Evolutionary conservation across 2,329 filamentous ascomycete genomes (phyloP), one percentile per base, ranked within the genome.

Genomic region (Metarhizium brunneum): DNA sequence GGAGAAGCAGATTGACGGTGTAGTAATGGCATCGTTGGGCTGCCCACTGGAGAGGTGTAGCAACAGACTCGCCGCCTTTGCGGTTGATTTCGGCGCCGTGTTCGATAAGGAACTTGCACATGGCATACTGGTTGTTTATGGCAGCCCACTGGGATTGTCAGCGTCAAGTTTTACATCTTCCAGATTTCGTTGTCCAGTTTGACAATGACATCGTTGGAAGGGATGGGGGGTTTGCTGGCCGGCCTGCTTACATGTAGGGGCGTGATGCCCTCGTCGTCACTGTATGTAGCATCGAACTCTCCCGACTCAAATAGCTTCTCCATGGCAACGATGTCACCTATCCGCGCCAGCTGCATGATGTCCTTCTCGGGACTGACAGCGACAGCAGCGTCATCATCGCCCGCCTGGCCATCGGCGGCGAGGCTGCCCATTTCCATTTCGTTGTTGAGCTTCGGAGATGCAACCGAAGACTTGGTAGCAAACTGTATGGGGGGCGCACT

Each of bases 11-110:
- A 68, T 96, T 88, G 63, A 99, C 91, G 56, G 94, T 87, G 72
- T 97, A 96, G 76, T 97, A 96, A 72, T 97, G 89, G 69, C 92
- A 96, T 66, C 91, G 83, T 73, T 97, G 95, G 56, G 92, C 94
- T 38, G 94, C 94, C 94, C 94, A 99, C 73, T 97, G 91, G 1
- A 95, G 85, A 16, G 94, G 88, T 47, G 94, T 97, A 16, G 94
- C 92, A 47, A 95, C 81, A 10, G 92, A 96, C 67, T 97, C 92
- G 70, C 94, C 94, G 70, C 95, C 94, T 71, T 95, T 96, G 60
- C 85, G 87, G 73, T 99, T 97, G 65, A 97, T 87, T 68, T 95
- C 88, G 66, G 92, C 94, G 66, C 91, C 91, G 60, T 77, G 73
- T 52, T 82, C 88, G 68, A 99, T 82, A 48, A 99, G 84, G 72